phyloP scores from a whole-genome alignment of 1,284 basidiomycete genomes.

The Irpex rosettiformis region DNA sequence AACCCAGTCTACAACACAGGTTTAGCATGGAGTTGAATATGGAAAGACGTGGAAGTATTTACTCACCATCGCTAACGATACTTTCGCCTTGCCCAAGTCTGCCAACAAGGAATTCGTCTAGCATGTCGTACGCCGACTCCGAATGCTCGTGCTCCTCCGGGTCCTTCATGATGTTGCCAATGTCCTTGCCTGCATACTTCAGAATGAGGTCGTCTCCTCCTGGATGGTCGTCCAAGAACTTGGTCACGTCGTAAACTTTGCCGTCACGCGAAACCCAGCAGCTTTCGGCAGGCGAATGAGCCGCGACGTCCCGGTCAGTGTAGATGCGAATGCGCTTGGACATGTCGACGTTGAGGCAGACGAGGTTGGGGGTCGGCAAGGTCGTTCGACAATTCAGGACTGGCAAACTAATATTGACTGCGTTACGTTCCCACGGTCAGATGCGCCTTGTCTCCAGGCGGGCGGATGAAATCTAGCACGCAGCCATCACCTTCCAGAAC shows the following conservation, averaged over 20 bases:
- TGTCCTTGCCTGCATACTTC: conserved; percentile 80
- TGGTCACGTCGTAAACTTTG: conserved; percentile 80
- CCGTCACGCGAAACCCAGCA: conserved; percentile 76
- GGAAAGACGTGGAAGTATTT: conserved; percentile 5
- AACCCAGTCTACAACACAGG: conserved; percentile 65
- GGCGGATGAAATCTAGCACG: not conserved
- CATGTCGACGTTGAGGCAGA: conserved; percentile 29
- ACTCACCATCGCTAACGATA: conserved; percentile 76
- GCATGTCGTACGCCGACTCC: conserved; percentile 87
- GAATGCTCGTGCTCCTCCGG: conserved; percentile 90
- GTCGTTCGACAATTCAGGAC: not conserved
- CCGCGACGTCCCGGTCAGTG: conserved; percentile 65
- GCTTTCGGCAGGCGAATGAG: conserved; percentile 51
- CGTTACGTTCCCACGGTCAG: conserved; percentile 11
- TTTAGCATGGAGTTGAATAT: not conserved
- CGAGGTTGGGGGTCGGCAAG: not conserved
- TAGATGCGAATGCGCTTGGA: conserved; percentile 70
- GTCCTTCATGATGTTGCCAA: conserved; percentile 83
- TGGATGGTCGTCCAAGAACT: conserved; percentile 77
- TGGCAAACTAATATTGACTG: conserved; percentile 1
- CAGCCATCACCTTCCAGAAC: not conserved
- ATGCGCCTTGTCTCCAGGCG: not conserved
- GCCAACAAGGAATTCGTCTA: conserved; percentile 86
- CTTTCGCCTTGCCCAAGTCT: conserved; percentile 74
- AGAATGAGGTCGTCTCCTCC: conserved; percentile 85